Conservation (phyloP, 768 basidiomycete genomes). For the Kwoniella dendrophila region DNA sequence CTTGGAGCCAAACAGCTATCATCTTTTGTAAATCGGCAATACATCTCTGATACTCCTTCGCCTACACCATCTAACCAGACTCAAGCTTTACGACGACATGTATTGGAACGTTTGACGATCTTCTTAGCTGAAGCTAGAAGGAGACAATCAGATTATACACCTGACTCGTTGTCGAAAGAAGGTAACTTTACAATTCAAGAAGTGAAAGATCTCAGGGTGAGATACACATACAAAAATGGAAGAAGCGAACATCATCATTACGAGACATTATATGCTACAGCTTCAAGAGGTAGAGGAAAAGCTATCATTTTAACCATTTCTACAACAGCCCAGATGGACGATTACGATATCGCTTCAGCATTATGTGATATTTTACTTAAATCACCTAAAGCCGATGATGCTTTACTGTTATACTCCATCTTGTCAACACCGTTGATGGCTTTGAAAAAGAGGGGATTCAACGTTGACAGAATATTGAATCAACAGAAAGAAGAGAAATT, state of each 20-base stretch:
- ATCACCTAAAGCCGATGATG: constrained; percentile 78
- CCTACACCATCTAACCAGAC: constrained; percentile 33
- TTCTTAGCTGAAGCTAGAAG: constrained; percentile 80
- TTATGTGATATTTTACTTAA: constrained; percentile 79
- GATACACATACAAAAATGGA: constrained; percentile 43
- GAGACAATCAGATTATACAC: constrained; percentile 48
- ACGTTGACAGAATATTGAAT: constrained; percentile 84
- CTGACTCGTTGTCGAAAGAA: constrained; percentile 54
- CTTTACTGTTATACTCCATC: constrained; percentile 88
- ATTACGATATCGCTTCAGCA: constrained; percentile 88
- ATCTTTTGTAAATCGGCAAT: constrained; percentile 73
- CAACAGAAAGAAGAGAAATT: constrained; percentile 72
- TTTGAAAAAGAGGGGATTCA: constrained; percentile 48
- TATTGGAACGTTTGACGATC: constrained; percentile 78
- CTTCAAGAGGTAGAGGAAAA: constrained; percentile 27
- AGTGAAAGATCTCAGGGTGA: constrained; percentile 43
- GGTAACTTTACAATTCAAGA: constrained; percentile 54
- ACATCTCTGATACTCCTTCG: constrained; percentile 58
- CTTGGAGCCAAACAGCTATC: constrained; percentile 78
- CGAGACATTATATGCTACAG: constrained; percentile 44
- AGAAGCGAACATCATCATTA: constrained; percentile 32
- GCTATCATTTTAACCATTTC: constrained; percentile 70
- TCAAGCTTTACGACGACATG: constrained; percentile 43
- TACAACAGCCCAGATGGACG: constrained; percentile 73
- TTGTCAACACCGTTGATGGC: constrained; percentile 84